Evolutionary conservation across 2,329 filamentous ascomycete genomes (phyloP), one percentile per base, ranked within the genome.

Genomic region (Cadophora sp.): DNA sequence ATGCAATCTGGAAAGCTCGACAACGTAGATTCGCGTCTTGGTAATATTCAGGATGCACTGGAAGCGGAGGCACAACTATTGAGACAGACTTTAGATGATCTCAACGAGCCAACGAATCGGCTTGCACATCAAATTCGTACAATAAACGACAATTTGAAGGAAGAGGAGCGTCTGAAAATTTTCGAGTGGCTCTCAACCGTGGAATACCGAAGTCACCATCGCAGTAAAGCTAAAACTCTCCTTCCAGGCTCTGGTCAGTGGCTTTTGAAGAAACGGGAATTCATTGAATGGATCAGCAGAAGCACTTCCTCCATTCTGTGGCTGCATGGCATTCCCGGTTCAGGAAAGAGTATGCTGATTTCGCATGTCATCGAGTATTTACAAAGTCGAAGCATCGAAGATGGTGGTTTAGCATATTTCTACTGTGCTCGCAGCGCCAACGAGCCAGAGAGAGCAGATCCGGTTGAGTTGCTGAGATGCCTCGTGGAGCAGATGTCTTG

Each of bases 281-380:
- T 77, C 58, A 64, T 65, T 22, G 62, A 75, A 50, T 79, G 76
- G 77, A 72, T 73, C 53, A 69, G 73, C 31, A 68, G 72, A 12
- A 77, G 75, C 66, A 67, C 63, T 19, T 79, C 75, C 3, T 77
- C 76, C 1, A 76, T 80, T 14, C 63, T 80, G 29, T 79, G 74
- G 78, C 74, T 79, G 7, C 74, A 77, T 71, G 76, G 78, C 7
- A 78, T 77, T 51, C 73, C 62, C 43, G 60, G 65, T 1, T 64
- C 60, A 1, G 65, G 61, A 2, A 67, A 68, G 24, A 62, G 58
- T 8, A 62, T 63, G 48, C 50, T 66, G 0, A 19, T 55, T 40
- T n/a, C 63, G 14, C 24, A 43, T 27, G 64, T 64, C 9, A 55
- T 68, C 14, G 63, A 69, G 11, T 31, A 60, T 61, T 8, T 69